Evolutionary conservation across 2,329 filamentous ascomycete species (phyloP).

Genomic region (Diaporthe citri): DNA sequence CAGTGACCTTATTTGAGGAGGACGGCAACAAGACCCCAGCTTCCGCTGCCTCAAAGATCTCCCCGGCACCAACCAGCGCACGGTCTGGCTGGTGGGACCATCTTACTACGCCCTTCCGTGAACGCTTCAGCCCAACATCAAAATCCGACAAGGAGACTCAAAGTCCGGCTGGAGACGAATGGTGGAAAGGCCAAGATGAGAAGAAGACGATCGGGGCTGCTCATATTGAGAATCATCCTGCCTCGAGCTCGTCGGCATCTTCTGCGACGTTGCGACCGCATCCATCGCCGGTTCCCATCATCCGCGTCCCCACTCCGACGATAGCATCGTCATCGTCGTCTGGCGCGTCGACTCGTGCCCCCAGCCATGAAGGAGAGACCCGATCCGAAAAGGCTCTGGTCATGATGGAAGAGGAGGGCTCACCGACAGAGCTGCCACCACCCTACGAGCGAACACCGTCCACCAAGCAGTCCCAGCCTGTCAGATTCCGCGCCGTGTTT

Average conservation of each 20-base stretch:
- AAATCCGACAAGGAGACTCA: constrained; percentile 46
- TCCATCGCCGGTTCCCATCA: constrained; percentile 39
- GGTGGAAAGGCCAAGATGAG: constrained; percentile 52
- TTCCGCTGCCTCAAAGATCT: constrained; percentile 53
- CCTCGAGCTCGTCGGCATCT: constrained; percentile 38
- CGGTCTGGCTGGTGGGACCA: constrained; percentile 84
- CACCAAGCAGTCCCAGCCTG: constrained; percentile 52
- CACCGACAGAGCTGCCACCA: constrained; percentile 60
- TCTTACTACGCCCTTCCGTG: constrained; percentile 76
- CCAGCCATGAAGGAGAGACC: constrained; percentile 43
- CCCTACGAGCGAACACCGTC: constrained; percentile 64
- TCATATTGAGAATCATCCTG: constrained; percentile 39
- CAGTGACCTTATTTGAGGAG: constrained; percentile 78
- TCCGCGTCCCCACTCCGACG: constrained; percentile 41
- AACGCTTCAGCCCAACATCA: constrained; percentile 55
- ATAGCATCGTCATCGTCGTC: constrained; percentile 48
- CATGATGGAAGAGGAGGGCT: constrained; percentile 53
- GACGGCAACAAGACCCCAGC: constrained; percentile 61
- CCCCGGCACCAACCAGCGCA: constrained; percentile 64
- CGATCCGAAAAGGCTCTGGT: constrained; percentile 55
- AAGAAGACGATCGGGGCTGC: constrained; percentile 41
- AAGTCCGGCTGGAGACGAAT: constrained; percentile 49
- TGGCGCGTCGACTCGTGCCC: constrained; percentile 38
- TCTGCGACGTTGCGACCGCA: constrained; percentile 39
- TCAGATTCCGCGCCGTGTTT: constrained; percentile 69